Conservation (phyloP, 768 basidiomycete species). For the Cyclocybe aegerita region DNA sequence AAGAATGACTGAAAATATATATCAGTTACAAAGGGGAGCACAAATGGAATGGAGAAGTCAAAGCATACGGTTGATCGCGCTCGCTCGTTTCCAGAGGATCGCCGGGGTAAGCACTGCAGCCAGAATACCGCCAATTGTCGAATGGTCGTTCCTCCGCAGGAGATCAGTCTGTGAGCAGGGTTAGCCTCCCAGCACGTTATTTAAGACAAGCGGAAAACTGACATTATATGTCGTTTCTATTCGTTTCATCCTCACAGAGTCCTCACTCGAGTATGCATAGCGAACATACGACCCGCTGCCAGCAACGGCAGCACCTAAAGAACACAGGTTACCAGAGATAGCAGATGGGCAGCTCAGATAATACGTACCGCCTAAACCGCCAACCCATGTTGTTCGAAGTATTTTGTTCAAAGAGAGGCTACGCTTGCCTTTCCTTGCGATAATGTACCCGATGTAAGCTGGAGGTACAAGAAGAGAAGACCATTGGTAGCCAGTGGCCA, state of each 20-base stretch:
- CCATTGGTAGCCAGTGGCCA: conserved; percentile 67
- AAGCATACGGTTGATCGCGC: conserved; percentile 52
- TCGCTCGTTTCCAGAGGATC: conserved; percentile 70
- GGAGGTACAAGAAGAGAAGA: conserved; percentile 65
- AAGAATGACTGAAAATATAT: conserved; percentile 51
- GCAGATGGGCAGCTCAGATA: neutral
- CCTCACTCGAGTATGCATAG: conserved; percentile 51
- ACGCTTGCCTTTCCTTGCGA: conserved; percentile 53
- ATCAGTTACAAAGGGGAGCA: neutral
- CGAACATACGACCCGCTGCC: conserved; percentile 63
- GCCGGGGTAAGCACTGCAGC: conserved; percentile 66
- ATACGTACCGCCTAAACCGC: conserved; percentile 56
- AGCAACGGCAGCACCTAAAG: conserved; percentile 45
- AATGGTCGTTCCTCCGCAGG: conserved; percentile 69
- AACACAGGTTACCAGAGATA: neutral
- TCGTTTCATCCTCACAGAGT: conserved; percentile 47
- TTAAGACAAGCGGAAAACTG: conserved; percentile 10
- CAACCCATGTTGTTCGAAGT: conserved; percentile 73
- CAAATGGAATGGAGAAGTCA: neutral
- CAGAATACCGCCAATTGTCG: conserved; percentile 70
- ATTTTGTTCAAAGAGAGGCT: conserved; percentile 60
- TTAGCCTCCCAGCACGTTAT: neutral
- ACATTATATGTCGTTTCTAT: conserved; percentile 62
- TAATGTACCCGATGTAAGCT: conserved; percentile 50
- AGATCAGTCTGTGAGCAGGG: conserved; percentile 43